phyloP scores from a whole-genome alignment of 2,329 filamentous ascomycete species.

The Talaromyces sp. region DNA sequence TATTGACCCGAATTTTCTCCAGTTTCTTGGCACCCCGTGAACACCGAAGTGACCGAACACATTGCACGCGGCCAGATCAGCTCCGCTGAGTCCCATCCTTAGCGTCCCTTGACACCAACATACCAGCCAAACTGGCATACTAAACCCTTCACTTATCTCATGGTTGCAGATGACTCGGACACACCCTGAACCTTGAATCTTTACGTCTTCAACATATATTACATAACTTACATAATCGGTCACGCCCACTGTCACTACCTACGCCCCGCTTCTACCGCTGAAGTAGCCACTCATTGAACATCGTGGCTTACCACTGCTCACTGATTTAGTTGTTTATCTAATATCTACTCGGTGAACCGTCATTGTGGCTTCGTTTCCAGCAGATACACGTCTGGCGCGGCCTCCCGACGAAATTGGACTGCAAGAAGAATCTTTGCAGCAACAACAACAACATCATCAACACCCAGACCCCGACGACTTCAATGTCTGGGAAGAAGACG shows the following conservation, averaged over 20 bases:
- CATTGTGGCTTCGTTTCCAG: conserved; percentile 19
- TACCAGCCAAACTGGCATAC: not conserved
- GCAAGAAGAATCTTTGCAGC: conserved; percentile 3
- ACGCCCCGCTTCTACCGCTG: conserved; percentile 6
- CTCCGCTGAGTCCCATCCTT: conserved; percentile 7
- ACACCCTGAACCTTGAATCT: not conserved
- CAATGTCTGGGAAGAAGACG: conserved; percentile 11
- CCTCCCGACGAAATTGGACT: not conserved
- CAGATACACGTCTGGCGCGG: conserved; percentile 12
- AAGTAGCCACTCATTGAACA: conserved; percentile 4
- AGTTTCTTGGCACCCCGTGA: not conserved
- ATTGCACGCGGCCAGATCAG: conserved; percentile 14
- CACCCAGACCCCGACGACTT: conserved; percentile 13
- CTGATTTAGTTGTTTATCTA: not conserved
- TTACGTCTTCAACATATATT: not conserved
- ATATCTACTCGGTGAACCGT: conserved; percentile 12
- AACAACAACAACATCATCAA: not conserved
- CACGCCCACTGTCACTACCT: not conserved
- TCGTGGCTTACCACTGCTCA: conserved; percentile 1
- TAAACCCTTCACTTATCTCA: conserved; percentile 7
- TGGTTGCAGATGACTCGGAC: conserved; percentile 9
- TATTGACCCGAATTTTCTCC: not conserved
- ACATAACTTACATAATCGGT: not conserved
- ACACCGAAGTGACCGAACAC: not conserved
- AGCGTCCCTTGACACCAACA: conserved; percentile 8